A percentile compares a stretch with the other conserved stretches of the same genome.
phyloP scores from a whole-genome alignment of 164 flowering plant genomes.

The Kingdonia uniflora region DNA sequence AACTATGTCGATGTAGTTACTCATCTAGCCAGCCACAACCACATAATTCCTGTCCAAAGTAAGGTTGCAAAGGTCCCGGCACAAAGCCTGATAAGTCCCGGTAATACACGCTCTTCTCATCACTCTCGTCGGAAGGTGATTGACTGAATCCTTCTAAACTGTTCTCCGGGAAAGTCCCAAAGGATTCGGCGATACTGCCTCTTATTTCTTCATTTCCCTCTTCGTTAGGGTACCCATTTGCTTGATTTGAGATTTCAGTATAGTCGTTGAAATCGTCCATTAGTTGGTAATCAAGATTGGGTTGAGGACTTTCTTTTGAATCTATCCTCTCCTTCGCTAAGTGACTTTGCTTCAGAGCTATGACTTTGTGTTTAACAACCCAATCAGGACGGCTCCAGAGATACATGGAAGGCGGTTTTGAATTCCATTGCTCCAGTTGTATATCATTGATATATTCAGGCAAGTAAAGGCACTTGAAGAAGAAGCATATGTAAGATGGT shows the following conservation, averaged over 20 bases:
- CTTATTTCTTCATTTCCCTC: no score
- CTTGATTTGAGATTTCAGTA: not conserved
- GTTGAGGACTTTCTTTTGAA: no score
- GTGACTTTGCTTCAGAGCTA: constrained; percentile 58
- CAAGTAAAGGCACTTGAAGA: constrained; percentile 69
- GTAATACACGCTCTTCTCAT: no score
- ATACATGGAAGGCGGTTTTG: constrained; percentile 53
- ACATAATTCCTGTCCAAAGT: no score
- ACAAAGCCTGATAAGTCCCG: no score
- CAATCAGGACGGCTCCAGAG: constrained; percentile 86
- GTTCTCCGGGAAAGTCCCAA: no score
- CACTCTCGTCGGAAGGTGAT: no score
- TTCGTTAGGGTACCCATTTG: no score
- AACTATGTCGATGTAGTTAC: not conserved
- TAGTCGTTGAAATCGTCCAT: not conserved
- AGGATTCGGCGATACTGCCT: no score
- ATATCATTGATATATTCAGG: constrained; percentile 73
- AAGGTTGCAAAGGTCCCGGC: no score
- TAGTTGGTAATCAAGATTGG: no score
- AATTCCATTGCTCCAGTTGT: constrained; percentile 79
- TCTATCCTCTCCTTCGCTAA: not conserved
- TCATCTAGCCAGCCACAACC: not conserved
- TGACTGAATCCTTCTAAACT: no score
- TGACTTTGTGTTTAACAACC: constrained; percentile 40
- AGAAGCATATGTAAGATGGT: constrained; percentile 1